Evolutionary conservation across 2,329 filamentous ascomycete genomes (phyloP), one percentile per base, ranked within the genome.

Genomic region (Leptographium lundbergii): DNA sequence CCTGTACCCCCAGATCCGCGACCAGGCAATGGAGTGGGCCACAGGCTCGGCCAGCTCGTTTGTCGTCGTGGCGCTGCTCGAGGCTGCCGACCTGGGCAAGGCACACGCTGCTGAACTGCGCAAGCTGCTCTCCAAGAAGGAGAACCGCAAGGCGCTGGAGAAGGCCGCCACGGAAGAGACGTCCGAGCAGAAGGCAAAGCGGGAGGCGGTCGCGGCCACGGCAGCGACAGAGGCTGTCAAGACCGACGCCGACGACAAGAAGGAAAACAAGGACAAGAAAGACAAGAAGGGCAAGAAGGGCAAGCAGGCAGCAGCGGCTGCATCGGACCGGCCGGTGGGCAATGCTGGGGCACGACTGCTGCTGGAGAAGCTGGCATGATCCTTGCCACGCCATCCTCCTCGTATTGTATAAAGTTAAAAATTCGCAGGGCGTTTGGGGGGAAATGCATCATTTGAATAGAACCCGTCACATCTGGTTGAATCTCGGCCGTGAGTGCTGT

Each of bases 1-100:
- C 55, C 77, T 99, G n/a, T 97, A 92, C 70, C 83, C 86, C 6
- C 76, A 87, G 62, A 91, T 97, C 71, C 82, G 88, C 69, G 81
- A 85, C 0, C 76, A 89, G 64, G 74, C 95, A 27, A 71, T 94
- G 60, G 76, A 83, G 24, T 99, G 94, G 94, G 91, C 92, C 0
- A 91, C 86, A 0, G 88, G 91, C 0, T 51, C 48, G 4, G 81
- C 86, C 1, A 91, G 90, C 65, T 89, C 88, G 1, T 97, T 96
- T 66, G 89, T 95, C 13, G 80, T 96, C 4, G 81, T 97, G 29
- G 87, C 85, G 19, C 74, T 97, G 64, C 72, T 91, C 6, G 92
- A 97, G 73, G 81, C 87, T 0, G 77, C 81, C 25, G 63, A 63
- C 53, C 95, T 95, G 67, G 83, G 84, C 60, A 94, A 94, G 66